Evolutionary conservation across 345 rosid species (phyloP), one percentile per base, ranked within the genome.

Genomic region (Pugionium dolabratum): DNA sequence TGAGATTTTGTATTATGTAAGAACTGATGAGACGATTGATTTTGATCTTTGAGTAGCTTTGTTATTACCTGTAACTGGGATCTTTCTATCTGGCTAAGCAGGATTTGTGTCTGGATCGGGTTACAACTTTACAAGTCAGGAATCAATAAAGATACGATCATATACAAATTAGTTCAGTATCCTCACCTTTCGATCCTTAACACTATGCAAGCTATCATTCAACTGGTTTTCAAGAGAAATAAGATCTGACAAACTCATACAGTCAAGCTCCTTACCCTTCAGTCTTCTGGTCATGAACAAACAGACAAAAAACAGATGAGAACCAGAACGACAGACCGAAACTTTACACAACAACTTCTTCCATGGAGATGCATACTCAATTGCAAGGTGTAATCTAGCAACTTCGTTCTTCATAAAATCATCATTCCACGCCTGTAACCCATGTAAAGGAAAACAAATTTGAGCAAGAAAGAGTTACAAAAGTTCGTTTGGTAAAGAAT

Each of bases 141-240:
- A 48, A 53, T 32, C 9, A 36, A 6, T 53, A 36, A 43, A 1
- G 50, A 42, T 27, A 1, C 33, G 4, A 32, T 36, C 26, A 1
- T 10, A 32, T 44, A 18, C 18, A 9, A 25, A 36, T 8, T 32
- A 43, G 44, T 36, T 25, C n/a, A 32, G 39, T 30, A 9, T 18
- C 32, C 41, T 71, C 40, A 72, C 77, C 77, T 74, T 74, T 34
- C 48, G 73, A 61, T 74, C 77, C 53, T 67, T 74, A 59, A 74
- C 73, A 18, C 65, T 67, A 7, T 60, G 73, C 55, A 74, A 67
- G 73, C 73, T 67, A 11, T 74, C 77, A 26, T 74, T 74, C 73
- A 74, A 55, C 69, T 74, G 77, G 47, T 18, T 61, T 25, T 74
- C 77, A 34, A 74, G 77, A 62, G 69, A 25, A 6, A 74, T 61